These are phyloP conservation scores for Stachybotrys echinatus DNA, from an alignment of 2,329 filamentous ascomycete species.

Conservation along the genomic window DNA sequence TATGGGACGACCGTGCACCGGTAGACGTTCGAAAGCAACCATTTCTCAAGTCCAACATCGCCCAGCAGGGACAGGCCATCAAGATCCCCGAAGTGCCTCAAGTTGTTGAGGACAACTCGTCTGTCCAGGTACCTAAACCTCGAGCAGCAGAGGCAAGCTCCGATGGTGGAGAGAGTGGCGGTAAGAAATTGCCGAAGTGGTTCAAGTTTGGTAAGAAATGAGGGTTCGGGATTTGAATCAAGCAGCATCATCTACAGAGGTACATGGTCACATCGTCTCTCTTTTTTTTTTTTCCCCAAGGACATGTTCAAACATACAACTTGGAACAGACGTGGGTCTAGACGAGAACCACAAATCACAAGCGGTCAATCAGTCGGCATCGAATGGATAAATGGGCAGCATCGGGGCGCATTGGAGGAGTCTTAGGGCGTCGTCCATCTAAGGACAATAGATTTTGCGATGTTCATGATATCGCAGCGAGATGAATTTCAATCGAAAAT, in stretches of 20 bases:
- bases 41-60: slow-evolving; percentile 54
- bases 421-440: too few species aligned
- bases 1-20: slow-evolving; percentile 65
- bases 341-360: not conserved
- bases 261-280: too few species aligned
- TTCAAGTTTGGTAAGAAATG: slow-evolving; percentile 67
- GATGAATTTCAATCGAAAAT: slow-evolving; percentile 6
- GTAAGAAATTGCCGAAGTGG: slow-evolving; percentile 59
- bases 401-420: too few species aligned
- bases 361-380: not conserved
- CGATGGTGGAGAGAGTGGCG: slow-evolving; percentile 30
- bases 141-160: slow-evolving; percentile 28
- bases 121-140: slow-evolving; percentile 11
- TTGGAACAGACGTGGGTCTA: not conserved
- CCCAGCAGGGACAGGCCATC: slow-evolving; percentile 60
- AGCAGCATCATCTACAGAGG: not conserved
- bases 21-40: slow-evolving; percentile 46
- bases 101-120: slow-evolving; percentile 30
- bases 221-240: too few species aligned
- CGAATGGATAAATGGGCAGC: not conserved
- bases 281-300: too few species aligned
- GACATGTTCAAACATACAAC: not conserved
- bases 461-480: too few species aligned
- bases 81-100: slow-evolving; percentile 54
- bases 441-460: too few species aligned